These are phyloP conservation scores for Xylariaceae sp. DNA, from an alignment of 2,329 filamentous ascomycete genomes.

Conservation along the genomic window DNA sequence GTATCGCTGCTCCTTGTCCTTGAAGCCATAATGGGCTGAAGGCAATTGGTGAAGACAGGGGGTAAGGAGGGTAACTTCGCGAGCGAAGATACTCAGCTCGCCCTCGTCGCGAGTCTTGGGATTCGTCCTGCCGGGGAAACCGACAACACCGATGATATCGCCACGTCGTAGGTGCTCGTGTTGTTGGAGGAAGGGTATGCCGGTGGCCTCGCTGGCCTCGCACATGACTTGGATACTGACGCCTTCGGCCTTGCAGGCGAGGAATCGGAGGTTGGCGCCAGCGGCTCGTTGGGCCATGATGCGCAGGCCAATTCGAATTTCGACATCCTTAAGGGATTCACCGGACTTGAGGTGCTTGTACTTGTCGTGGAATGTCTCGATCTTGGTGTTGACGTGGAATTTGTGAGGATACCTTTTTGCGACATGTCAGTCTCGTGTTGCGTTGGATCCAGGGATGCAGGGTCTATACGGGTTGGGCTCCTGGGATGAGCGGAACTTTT, in stretches of 20 bases:
- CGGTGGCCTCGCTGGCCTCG: constrained; percentile 75
- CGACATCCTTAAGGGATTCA: constrained; percentile 71
- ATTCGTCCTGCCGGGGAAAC: constrained; percentile 78
- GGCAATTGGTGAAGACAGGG: constrained; percentile 91
- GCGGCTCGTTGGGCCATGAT: constrained; percentile 84
- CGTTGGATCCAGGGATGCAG: background rate
- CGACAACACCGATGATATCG: constrained; percentile 86
- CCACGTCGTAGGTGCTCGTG: constrained; percentile 86
- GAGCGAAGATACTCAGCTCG: constrained; percentile 90
- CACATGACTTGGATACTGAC: constrained; percentile 86
- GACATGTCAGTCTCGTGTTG: constrained; percentile 1
- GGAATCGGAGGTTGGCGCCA: constrained; percentile 85
- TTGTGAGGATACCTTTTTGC: constrained; percentile 78
- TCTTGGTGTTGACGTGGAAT: constrained; percentile 82
- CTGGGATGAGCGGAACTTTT: constrained; percentile 68
- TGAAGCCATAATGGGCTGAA: constrained; percentile 88
- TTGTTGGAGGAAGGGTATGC: constrained; percentile 74
- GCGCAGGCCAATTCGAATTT: constrained; percentile 74
- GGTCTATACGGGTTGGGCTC: constrained; percentile 56
- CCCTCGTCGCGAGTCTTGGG: constrained; percentile 89
- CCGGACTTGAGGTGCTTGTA: constrained; percentile 83
- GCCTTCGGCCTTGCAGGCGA: constrained; percentile 62
- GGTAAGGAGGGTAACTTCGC: constrained; percentile 77
- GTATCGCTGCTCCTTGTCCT: constrained; percentile 90
- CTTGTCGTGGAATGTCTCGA: constrained; percentile 73